Conservation (phyloP, 495 filamentous ascomycete genomes). For the Penicillium salamii region DNA sequence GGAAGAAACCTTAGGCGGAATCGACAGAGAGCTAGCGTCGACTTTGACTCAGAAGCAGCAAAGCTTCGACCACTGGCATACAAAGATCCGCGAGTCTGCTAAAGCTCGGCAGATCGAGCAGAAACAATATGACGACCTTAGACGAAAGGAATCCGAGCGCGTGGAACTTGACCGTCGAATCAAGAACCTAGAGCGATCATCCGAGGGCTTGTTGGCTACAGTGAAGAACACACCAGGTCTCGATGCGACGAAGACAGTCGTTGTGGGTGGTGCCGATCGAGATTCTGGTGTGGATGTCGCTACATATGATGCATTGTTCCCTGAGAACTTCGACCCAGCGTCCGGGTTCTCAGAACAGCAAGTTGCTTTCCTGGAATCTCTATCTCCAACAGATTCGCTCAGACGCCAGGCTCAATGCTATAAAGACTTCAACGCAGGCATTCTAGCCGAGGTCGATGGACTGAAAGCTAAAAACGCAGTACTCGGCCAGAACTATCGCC, state of each 20-base stretch:
- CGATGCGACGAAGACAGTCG: slow-evolving; percentile 27
- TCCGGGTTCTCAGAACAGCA: slow-evolving; percentile 40
- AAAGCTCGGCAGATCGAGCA: slow-evolving; percentile 72
- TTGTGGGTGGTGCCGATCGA: slow-evolving; percentile 53
- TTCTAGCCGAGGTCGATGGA: slow-evolving; percentile 36
- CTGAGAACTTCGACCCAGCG: slow-evolving; percentile 32
- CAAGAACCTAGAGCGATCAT: slow-evolving; percentile 55
- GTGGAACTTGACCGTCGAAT: slow-evolving; percentile 59
- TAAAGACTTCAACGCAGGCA: slow-evolving; percentile 31
- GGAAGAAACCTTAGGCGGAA: slow-evolving; percentile 57
- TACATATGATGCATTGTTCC: slow-evolving; percentile 36
- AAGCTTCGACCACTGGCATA: slow-evolving; percentile 71
- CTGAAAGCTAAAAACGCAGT: slow-evolving; percentile 46
- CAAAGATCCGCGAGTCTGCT: slow-evolving; percentile 74
- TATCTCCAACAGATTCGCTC: slow-evolving; percentile 30
- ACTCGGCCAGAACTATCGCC: slow-evolving; percentile 45
- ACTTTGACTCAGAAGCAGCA: slow-evolving; percentile 79
- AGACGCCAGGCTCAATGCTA: slow-evolving; percentile 32
- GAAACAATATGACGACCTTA: slow-evolving; percentile 63
- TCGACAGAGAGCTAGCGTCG: slow-evolving; percentile 69
- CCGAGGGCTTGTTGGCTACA: slow-evolving; percentile 42
- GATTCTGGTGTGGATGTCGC: slow-evolving; percentile 45
- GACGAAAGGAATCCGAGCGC: slow-evolving; percentile 55
- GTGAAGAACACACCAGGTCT: slow-evolving; percentile 33
- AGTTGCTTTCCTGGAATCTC: slow-evolving; percentile 26